Evolutionary conservation across 2,329 filamentous ascomycete genomes (phyloP), one percentile per base, ranked within the genome.

Genomic region (Colletotrichum cuscutae): DNA sequence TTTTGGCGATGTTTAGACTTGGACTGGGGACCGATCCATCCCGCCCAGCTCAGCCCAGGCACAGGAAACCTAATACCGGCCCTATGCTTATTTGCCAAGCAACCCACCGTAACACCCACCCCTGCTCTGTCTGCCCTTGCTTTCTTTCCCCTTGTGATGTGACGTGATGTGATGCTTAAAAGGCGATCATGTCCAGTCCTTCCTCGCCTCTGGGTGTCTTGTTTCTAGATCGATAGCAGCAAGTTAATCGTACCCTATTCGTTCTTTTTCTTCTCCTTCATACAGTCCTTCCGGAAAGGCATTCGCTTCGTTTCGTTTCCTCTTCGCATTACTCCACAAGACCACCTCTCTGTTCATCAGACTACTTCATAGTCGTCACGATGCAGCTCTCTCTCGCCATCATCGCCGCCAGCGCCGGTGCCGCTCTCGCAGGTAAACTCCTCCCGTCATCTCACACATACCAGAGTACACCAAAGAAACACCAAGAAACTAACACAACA

Each of bases 371-470:
- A 54, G 66, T 37, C 65, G 3, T 65, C 53, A 75, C 68, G 19
- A 75, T 75, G 74, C 74, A 74, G 62, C 61, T 74, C 49, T 74
- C 74, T 30, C 12, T 74, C 30, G 46, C 60, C 42, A 35, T 72
- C 62, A 56, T 75, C 30, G 74, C 68, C 62, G 74, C 72, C 61
- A 49, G 54, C 46, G 61, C 69, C 35, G 65, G 74, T 52, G 42
- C 64, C 32, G 72, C 72, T 56, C 61, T 75, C 62, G 74, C 64
- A 49, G 74, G 74, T 75, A 30, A 59, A 42, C 2, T 2, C 13
- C 26, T 11, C 2, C 1, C 3, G 3, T 3, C 26, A 4, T 5
- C 22, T 6, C 56, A 7, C 22, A 9, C 5, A 11, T 13, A 12
- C 11, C 26, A 11, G 22, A 28, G 9, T 4, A 19, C 1, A 37